Evolutionary conservation across 352 stramenopile genomes (phyloP).

Genomic region (Pythium folliculosum): DNA sequence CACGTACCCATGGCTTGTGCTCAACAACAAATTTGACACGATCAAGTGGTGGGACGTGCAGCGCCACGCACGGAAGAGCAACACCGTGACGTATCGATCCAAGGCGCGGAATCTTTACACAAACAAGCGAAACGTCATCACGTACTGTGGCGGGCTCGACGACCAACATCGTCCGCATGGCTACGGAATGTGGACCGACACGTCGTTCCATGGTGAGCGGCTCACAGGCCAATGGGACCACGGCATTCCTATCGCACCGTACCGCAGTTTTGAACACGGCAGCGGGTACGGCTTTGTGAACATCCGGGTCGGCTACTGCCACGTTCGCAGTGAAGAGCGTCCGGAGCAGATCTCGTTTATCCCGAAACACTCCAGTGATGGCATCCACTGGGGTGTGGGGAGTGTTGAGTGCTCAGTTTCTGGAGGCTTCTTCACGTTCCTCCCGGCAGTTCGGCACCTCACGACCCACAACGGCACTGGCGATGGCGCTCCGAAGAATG

Average conservation of each 20-base stretch:
- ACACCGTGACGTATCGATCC: constrained; percentile 35
- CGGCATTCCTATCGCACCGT: constrained; percentile 61
- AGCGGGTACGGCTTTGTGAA: constrained; percentile 64
- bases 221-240: constrained; percentile 57
- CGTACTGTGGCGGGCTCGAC: constrained; percentile 58
- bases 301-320: constrained; percentile 54
- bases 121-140: constrained; percentile 35
- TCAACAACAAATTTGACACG: constrained; percentile 34
- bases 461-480: constrained; percentile 29
- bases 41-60: constrained; percentile 44
- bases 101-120: constrained; percentile 29
- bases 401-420: constrained; percentile 81
- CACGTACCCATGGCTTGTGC: constrained; percentile 52
- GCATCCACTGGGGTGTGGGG: constrained; percentile 66
- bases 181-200: constrained; percentile 61
- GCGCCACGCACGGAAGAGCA: constrained; percentile 9
- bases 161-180: constrained; percentile 48
- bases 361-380: constrained; percentile 45
- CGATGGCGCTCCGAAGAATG: constrained; percentile 36
- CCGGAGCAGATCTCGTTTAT: constrained; percentile 49
- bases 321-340: constrained; percentile 33
- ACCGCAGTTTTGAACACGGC: constrained; percentile 55
- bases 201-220: constrained; percentile 62
- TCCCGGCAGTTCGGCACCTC: constrained; percentile 57
- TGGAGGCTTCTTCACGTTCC: constrained; percentile 71